These are phyloP conservation scores for Picochlorum sp. DNA, from an alignment of 139 green algal genomes.

Conservation along the genomic window DNA sequence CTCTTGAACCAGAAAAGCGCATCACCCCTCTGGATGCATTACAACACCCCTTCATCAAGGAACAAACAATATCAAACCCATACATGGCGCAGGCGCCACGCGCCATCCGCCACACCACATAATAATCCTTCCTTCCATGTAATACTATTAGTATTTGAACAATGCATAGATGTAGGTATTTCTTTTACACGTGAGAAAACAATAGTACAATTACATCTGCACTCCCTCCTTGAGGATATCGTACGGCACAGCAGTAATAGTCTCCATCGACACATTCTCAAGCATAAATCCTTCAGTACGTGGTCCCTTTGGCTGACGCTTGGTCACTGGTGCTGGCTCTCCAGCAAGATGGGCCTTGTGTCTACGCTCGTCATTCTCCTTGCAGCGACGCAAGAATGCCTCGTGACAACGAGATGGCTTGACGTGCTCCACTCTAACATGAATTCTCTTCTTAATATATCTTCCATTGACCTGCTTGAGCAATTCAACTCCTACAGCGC, in stretches of 20 bases:
- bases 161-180: too few relatives aligned
- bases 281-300: constrained; percentile 72
- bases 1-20: constrained; percentile 88
- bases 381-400: constrained; percentile 81
- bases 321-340: constrained; percentile 37
- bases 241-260: constrained; percentile 95
- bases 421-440: constrained; percentile 97
- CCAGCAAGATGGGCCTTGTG: constrained; percentile 64
- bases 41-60: constrained; percentile 82
- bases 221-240: constrained; percentile 77
- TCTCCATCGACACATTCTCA: constrained; percentile 67
- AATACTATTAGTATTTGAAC: too few relatives aligned
- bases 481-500: constrained; percentile 92
- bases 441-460: constrained; percentile 93
- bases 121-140: background rate
- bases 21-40: constrained; percentile 81
- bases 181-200: constrained; percentile 1
- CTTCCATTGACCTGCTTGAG: constrained; percentile 85
- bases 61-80: constrained; percentile 1
- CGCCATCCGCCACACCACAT: background rate
- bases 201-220: constrained; percentile 8
- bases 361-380: constrained; percentile 77
- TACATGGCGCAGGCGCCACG: background rate
- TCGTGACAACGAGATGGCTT: constrained; percentile 85
- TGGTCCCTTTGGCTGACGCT: constrained; percentile 66